Conservation (phyloP, 164 flowering plant species). For the Vitis labrusca region DNA sequence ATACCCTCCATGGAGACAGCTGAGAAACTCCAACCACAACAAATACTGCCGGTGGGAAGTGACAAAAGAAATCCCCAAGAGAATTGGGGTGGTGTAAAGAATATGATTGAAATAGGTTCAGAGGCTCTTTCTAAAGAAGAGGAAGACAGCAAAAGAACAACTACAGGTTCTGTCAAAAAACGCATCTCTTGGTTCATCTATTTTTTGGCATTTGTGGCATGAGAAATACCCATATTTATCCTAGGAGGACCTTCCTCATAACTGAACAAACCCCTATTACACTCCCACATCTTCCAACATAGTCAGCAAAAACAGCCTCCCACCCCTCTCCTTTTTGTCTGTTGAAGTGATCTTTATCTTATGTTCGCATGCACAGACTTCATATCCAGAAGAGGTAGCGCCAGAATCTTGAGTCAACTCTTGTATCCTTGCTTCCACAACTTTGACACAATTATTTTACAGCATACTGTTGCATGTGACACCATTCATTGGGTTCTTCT, state of each 20-base stretch:
- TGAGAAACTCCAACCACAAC: neutral
- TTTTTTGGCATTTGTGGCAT: constrained; percentile 24
- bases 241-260: neutral
- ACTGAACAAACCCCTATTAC: neutral
- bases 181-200: constrained; percentile 19
- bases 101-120: constrained; percentile 8
- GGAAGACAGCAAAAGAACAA: neutral
- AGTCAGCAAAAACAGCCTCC: too few species aligned
- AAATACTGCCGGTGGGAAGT: neutral
- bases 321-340: too few species aligned
- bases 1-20: neutral
- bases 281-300: neutral
- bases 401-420: too few species aligned
- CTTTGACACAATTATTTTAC: too few species aligned
- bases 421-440: too few species aligned
- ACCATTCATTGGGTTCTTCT: too few species aligned
- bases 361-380: too few species aligned
- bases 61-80: neutral
- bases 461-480: too few species aligned
- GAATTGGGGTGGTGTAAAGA: constrained; percentile 13
- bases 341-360: too few species aligned
- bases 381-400: too few species aligned
- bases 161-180: constrained; percentile 22
- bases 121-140: constrained; percentile 12
- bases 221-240: constrained; percentile 10